Evolutionary conservation across 768 basidiomycete genomes (phyloP), one percentile per base, ranked within the genome.

Genomic region (Coprinopsis sp.): DNA sequence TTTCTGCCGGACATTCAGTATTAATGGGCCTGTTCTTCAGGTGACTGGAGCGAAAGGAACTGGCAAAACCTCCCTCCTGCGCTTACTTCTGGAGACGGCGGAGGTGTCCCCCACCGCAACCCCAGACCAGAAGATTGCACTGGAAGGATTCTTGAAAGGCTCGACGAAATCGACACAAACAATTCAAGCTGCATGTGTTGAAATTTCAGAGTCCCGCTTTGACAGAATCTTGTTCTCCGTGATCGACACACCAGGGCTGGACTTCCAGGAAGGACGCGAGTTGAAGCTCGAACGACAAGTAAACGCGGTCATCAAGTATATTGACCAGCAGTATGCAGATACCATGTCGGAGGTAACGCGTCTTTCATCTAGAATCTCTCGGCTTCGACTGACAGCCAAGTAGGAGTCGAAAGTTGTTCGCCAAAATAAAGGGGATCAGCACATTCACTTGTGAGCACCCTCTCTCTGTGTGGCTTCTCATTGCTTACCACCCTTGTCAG

Each of bases 391-490:
- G 38, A 39, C 37, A 6, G 36, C 31, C 47, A 23, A n/a, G 24
- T 44, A 91, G 89, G 89, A 92, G 72, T 87, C 86, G 46, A 93
- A 92, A 72, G 89, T 93, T 33, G 70, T 91, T 42, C 79, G 90
- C 53, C 79, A 89, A 62, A 88, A 79, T 67, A 90, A 85, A 68
- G 89, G 87, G 39, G 90, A 93, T 66, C 87, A 89, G 55, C 91
- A 92, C 55, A 83, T 93, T 55, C 90, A 93, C 66, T 66, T 91
- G 88, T 91, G 62, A 65, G 87, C 65, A 18, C 40, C 49, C 36
- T 39, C 23, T 38, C 5, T 36, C 16, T 34, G 21, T 37, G 30
- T 33, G 38, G 19, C 48, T 52, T 34, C 33, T 49, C 40, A 45
- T 33, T 40, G 34, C 46, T 56, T 47, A 55, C 54, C 51, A 33